Conservation (phyloP, 169 alveolate genomes). For the Haemoproteus tartakovskyi region DNA sequence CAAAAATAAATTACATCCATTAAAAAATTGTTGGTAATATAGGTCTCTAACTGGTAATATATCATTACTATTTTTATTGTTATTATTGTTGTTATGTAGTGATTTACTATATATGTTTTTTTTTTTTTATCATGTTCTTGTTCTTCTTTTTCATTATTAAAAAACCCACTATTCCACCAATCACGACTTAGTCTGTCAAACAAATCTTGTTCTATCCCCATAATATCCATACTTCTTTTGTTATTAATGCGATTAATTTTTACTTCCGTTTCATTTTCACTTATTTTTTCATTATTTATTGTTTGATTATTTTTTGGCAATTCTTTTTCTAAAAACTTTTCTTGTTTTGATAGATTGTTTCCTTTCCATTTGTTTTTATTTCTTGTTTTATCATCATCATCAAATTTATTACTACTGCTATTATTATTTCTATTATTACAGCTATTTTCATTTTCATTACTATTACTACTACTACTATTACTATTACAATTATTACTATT, state of each 20-base stretch:
- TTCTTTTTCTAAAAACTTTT: neutral
- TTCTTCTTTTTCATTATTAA: neutral
- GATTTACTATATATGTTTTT: too few species aligned
- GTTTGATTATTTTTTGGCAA: conserved; percentile 1
- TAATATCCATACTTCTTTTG: neutral
- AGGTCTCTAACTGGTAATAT: conserved; percentile 3
- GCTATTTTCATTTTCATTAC: neutral
- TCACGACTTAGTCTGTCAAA: too few species aligned
- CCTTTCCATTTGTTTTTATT: neutral
- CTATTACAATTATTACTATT: neutral
- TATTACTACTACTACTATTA: neutral
- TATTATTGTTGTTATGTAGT: too few species aligned
- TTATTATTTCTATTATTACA: neutral
- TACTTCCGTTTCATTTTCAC: conserved; percentile 8
- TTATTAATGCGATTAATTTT: conserved; percentile 41
- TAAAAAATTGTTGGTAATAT: conserved; percentile 10
- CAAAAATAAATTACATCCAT: conserved; percentile 63
- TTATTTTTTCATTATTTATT: conserved; percentile 3
- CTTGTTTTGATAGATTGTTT: neutral
- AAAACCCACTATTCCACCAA: neutral
- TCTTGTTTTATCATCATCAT: too few species aligned
- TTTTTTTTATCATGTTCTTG: neutral
- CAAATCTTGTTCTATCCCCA: neutral
- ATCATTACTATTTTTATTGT: conserved; percentile 21
- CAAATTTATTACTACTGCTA: neutral